phyloP scores from a whole-genome alignment of 2,329 filamentous ascomycete genomes.

The Aciculosporium take region DNA sequence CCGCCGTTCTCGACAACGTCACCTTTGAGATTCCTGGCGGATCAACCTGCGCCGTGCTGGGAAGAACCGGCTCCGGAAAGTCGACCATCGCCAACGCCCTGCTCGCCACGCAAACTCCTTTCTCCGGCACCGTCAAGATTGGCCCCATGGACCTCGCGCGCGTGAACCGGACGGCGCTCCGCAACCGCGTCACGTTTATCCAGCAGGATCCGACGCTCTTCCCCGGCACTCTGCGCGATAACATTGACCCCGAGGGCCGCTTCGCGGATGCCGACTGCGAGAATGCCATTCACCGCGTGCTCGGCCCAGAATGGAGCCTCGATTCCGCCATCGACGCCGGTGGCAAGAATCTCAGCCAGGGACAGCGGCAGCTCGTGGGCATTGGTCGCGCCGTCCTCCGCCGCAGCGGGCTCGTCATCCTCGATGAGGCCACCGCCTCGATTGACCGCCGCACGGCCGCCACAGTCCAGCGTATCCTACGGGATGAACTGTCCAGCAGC shows the following conservation, averaged over 20 bases:
- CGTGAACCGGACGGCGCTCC: slow-evolving; percentile 40
- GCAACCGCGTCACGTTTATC: slow-evolving; percentile 46
- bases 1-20: slow-evolving; percentile 55
- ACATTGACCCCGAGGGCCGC: slow-evolving; percentile 54
- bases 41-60: slow-evolving; percentile 53
- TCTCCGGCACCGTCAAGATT: slow-evolving; percentile 36
- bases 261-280: slow-evolving; percentile 37
- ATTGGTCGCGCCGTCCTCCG: slow-evolving; percentile 46
- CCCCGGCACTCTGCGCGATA: slow-evolving; percentile 42
- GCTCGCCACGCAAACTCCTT: slow-evolving; percentile 39
- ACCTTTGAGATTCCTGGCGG: slow-evolving; percentile 57
- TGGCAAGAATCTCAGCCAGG: slow-evolving; percentile 48
- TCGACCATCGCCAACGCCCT: slow-evolving; percentile 55
- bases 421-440: slow-evolving; percentile 52
- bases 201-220: slow-evolving; percentile 51
- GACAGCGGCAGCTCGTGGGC: slow-evolving; percentile 47
- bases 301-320: slow-evolving; percentile 35
- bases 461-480: slow-evolving; percentile 41
- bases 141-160: slow-evolving; percentile 37
- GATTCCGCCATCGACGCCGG: slow-evolving; percentile 41
- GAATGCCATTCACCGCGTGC: slow-evolving; percentile 41
- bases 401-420: slow-evolving; percentile 43
- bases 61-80: slow-evolving; percentile 77
- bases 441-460: slow-evolving; percentile 46
- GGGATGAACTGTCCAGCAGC: slow-evolving; percentile 38